phyloP scores from a whole-genome alignment of 768 basidiomycete species.

The Suillus tomentosus region DNA sequence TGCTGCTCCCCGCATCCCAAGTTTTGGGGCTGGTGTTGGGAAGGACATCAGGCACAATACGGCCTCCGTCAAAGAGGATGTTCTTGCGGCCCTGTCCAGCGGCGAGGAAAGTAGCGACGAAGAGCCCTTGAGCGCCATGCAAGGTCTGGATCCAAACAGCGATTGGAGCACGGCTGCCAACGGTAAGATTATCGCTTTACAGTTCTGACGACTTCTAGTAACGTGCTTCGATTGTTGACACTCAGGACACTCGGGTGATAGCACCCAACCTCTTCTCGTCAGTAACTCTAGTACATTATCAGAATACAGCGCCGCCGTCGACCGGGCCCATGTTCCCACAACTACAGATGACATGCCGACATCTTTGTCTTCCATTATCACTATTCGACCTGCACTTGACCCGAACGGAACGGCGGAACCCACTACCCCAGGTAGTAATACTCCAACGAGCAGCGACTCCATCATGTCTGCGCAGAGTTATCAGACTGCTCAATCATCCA shows the following conservation, averaged over 20 bases:
- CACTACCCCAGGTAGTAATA: constrained; percentile 41
- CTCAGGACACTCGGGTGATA: constrained; percentile 42
- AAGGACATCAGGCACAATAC: constrained; percentile 50
- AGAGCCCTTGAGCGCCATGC: constrained; percentile 65
- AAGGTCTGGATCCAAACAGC: constrained; percentile 51
- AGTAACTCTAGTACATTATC: constrained; percentile 46
- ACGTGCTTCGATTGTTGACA: constrained; percentile 9
- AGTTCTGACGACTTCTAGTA: constrained; percentile 16
- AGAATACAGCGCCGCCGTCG: constrained; percentile 71
- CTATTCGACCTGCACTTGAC: constrained; percentile 59
- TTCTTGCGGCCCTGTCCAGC: constrained; percentile 35
- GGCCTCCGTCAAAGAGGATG: constrained; percentile 38
- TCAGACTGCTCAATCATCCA: constrained; percentile 57
- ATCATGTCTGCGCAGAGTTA: constrained; percentile 62
- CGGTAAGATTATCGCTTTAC: constrained; percentile 21
- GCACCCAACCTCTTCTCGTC: constrained; percentile 58
- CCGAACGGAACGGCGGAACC: constrained; percentile 47
- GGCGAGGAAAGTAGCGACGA: constrained; percentile 66
- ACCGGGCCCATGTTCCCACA: constrained; percentile 50
- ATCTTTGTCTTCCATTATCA: constrained; percentile 72
- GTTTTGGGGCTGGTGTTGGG: constrained; percentile 76
- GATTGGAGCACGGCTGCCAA: constrained; percentile 47
- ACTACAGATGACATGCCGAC: constrained; percentile 44
- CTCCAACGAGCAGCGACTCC: constrained; percentile 47
- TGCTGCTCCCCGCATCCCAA: constrained; percentile 76